Evolutionary conservation across 371 early-diverging fungal genomes (phyloP), one percentile per base, ranked within the genome.

Genomic region (Choanephora cucurbitarum): DNA sequence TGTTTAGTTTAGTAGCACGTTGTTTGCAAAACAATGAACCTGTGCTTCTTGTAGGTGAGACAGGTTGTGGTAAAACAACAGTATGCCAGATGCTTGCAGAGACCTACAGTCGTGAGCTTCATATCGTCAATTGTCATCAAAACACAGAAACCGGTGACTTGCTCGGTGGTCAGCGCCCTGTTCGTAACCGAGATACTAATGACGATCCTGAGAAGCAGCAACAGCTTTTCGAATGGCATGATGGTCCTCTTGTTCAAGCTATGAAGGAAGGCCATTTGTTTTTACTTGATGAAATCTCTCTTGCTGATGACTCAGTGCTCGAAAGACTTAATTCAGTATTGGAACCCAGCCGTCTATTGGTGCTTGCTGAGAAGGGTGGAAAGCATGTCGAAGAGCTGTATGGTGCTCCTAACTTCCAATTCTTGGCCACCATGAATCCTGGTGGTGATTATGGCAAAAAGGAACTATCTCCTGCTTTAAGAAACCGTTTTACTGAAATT

Each of bases 371-470:
- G 75, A 95, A 92, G 58, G 91, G 91, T 47, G 85, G 86, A 18
- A 81, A 77, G 40, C 76, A 84, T 15, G 84, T 90, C 24, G 88
- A 92, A 60, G 88, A 90, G 44, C 77, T 95, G 43, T 72, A 68
- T 46, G 96, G 87, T 4, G 73, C 72, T 22, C 74, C 79, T 5
- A 83, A 84, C 5, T 99, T 99, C 82, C 86, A 89, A 52, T 95
- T 99, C 69, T 73, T 99, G 49, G 99, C 99, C n/a, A 99, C 99
- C 2, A 99, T 99, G 99, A 99, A 99, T 76, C 99, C 99, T 10
- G 98, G 99, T 54, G 98, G 97, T 51, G 99, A 99, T 73, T 97
- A 96, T 76, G 99, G 99, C 51, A 99, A 99, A 79, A 97, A 96
- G 78, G 99, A 99, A 73, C 84, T 99, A 13, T 94, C 95, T n/a